Percentiles rank a stretch among this genome's conserved stretches.
These are phyloP conservation scores for Ascochyta pisi DNA, from an alignment of 2,329 filamentous ascomycete species.

Conservation along the genomic window DNA sequence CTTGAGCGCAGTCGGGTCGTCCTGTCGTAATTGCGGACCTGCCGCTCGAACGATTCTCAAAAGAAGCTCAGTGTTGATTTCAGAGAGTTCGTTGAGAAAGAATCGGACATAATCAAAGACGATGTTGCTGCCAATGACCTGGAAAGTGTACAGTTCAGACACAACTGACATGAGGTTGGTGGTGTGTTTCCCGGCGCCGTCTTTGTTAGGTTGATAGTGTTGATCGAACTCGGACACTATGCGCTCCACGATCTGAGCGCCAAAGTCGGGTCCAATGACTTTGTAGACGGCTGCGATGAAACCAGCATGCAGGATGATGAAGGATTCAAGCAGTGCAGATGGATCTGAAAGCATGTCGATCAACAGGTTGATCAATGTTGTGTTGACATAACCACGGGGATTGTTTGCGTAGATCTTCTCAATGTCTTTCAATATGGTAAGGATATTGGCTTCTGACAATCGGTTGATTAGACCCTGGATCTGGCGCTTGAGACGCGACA, in stretches of 20 bases:
- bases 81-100: slow-evolving; percentile 76
- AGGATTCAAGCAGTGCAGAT: slow-evolving; percentile 81
- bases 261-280: slow-evolving; percentile 85
- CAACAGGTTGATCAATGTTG: slow-evolving; percentile 77
- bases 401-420: slow-evolving; percentile 84
- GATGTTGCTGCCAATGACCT: slow-evolving; percentile 80
- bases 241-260: slow-evolving; percentile 81
- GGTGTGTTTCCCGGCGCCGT: slow-evolving; percentile 61
- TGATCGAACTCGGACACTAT: slow-evolving; percentile 77
- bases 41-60: slow-evolving; percentile 81
- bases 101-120: slow-evolving; percentile 90
- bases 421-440: slow-evolving; percentile 82
- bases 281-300: slow-evolving; percentile 90
- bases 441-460: slow-evolving; percentile 86
- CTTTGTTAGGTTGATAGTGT: slow-evolving; percentile 60
- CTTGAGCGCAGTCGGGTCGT: slow-evolving; percentile 87
- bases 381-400: slow-evolving; percentile 86
- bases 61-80: slow-evolving; percentile 87
- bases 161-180: slow-evolving; percentile 82
- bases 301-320: slow-evolving; percentile 87
- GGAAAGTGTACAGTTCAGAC: slow-evolving; percentile 89
- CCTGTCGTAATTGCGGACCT: slow-evolving; percentile 82
- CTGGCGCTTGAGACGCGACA: slow-evolving; percentile 75
- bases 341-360: slow-evolving; percentile 81
- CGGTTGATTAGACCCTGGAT: slow-evolving; percentile 90